Evolutionary conservation across 2,329 filamentous ascomycete species (phyloP).

Genomic region (Penicillium verrucosum): DNA sequence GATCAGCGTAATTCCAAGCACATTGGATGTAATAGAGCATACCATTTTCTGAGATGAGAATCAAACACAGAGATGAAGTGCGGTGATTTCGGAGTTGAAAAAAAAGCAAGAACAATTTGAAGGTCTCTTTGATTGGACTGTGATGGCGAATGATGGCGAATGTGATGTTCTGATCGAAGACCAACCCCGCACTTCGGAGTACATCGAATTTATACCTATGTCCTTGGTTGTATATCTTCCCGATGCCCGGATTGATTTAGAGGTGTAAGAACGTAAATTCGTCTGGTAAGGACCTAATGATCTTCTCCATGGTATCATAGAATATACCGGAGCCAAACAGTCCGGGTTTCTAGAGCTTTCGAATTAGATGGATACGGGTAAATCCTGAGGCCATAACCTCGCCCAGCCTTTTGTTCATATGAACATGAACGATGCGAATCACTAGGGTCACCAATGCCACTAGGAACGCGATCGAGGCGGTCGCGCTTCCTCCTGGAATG

Average conservation of each 20-base stretch:
- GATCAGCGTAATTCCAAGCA: neutral
- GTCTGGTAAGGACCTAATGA: no score
- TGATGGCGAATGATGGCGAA: neutral
- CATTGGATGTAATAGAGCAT: neutral
- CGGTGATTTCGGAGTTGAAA: neutral
- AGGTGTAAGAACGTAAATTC: neutral
- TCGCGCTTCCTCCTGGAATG: constrained; percentile 36
- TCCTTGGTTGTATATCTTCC: neutral
- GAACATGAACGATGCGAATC: constrained; percentile 32
- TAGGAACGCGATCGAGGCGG: constrained; percentile 34
- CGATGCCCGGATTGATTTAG: neutral
- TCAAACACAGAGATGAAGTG: neutral
- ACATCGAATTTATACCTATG: no score
- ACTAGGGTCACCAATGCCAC: constrained; percentile 36
- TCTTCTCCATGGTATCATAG: constrained; percentile 4
- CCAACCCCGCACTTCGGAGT: neutral
- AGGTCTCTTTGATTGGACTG: neutral
- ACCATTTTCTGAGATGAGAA: constrained; percentile 3
- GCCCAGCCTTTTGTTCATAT: constrained; percentile 36
- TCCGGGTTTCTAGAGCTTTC: constrained; percentile 7
- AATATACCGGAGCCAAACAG: constrained; percentile 23
- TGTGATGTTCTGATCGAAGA: neutral
- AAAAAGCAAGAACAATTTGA: no score
- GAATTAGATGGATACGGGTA: neutral
- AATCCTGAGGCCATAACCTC: constrained; percentile 14